phyloP scores from a whole-genome alignment of 345 rosid genomes.

The Litchi chinensis region DNA sequence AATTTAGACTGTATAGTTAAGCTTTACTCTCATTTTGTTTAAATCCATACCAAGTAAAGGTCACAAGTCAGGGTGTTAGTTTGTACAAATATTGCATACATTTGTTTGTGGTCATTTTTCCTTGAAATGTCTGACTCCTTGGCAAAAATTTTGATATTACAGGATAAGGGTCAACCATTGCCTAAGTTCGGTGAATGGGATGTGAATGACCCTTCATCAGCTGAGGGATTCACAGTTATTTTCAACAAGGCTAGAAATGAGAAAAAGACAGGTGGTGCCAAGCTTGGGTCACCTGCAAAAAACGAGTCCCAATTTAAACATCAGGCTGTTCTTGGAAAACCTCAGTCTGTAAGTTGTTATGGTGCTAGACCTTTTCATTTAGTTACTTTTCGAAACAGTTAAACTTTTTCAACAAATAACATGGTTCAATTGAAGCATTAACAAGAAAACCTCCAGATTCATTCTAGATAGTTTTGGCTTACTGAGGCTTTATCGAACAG shows the following conservation, averaged over 20 bases:
- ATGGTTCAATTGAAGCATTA: neutral
- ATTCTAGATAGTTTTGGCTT: neutral
- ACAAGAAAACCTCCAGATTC: neutral
- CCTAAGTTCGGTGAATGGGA: conserved; percentile 73
- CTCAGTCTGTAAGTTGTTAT: conserved; percentile 57
- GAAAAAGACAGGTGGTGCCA: conserved; percentile 48
- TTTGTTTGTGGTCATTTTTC: neutral
- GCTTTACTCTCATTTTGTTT: neutral
- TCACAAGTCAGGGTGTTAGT: neutral
- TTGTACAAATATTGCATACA: neutral
- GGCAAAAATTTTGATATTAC: neutral
- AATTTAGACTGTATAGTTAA: neutral
- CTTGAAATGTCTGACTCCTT: neutral
- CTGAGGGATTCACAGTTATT: conserved; percentile 61
- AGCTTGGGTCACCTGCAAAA: conserved; percentile 42
- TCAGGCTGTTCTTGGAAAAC: conserved; percentile 49
- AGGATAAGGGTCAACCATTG: conserved; percentile 51
- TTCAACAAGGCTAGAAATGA: conserved; percentile 67
- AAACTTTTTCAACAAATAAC: neutral
- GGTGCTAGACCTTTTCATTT: neutral
- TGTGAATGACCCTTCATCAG: conserved; percentile 59
- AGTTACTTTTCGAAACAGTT: neutral
- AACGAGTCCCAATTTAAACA: conserved; percentile 39
- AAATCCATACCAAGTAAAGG: neutral
- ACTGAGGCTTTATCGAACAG: neutral